Conservation (phyloP, 345 rosid genomes). For the Cardiospermum halicacabum region DNA sequence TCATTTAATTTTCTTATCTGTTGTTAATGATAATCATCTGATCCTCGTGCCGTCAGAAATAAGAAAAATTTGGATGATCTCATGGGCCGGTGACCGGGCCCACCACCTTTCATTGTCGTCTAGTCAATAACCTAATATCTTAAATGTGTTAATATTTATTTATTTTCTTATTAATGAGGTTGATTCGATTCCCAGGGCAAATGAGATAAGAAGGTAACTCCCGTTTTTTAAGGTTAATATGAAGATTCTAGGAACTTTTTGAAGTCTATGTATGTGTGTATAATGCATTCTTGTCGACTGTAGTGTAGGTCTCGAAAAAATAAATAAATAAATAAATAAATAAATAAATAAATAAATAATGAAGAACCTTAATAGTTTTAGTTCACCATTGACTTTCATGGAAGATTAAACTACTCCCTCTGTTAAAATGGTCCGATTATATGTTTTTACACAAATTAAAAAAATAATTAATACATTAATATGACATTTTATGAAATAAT, state of each 20-base stretch:
- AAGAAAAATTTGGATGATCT: slow-evolving; percentile 47
- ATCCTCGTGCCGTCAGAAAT: slow-evolving; percentile 50
- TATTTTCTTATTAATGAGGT: slow-evolving; percentile 4
- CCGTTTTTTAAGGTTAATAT: not conserved
- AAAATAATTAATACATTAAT: no score
- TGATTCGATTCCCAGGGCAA: slow-evolving; percentile 8
- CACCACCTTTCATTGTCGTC: slow-evolving; percentile 36
- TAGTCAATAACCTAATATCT: slow-evolving; percentile 2
- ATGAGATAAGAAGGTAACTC: not conserved
- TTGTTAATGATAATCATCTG: no score
- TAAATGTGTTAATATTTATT: not conserved
- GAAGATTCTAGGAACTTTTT: slow-evolving; percentile 10
- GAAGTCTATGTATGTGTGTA: not conserved
- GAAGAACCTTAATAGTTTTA: no score
- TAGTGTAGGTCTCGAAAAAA: no score
- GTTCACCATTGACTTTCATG: no score
- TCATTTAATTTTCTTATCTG: slow-evolving; percentile 12
- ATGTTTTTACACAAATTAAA: no score
- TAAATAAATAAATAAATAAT: no score
- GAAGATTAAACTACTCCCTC: no score
- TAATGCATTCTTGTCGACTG: not conserved
- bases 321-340: no score
- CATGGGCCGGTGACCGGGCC: slow-evolving; percentile 46
- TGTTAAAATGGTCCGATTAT: no score
- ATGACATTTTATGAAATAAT: no score